These are phyloP conservation scores for Aspergillus melleus DNA, from an alignment of 2,329 filamentous ascomycete species.

Conservation along the genomic window DNA sequence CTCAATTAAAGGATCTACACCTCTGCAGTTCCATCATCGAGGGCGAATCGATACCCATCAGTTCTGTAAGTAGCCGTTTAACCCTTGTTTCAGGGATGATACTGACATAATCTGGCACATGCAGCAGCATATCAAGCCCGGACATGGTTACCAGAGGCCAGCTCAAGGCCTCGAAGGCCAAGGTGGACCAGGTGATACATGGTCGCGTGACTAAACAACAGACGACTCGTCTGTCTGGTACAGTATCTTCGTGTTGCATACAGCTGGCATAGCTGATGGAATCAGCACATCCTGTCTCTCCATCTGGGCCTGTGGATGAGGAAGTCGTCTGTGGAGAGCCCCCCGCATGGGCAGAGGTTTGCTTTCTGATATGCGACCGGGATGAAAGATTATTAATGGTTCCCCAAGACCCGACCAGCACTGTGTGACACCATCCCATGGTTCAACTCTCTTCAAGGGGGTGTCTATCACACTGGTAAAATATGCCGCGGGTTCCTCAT, in stretches of 20 bases:
- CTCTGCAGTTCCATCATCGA: too few species aligned
- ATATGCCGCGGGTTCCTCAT: slow-evolving; percentile 60
- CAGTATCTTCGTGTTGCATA: neutral
- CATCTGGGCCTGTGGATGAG: neutral
- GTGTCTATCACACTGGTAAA: slow-evolving; percentile 53
- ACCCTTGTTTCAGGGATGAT: neutral
- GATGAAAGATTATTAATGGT: slow-evolving; percentile 3
- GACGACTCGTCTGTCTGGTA: neutral
- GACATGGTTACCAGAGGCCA: neutral
- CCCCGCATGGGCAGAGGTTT: slow-evolving; percentile 56
- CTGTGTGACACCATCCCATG: slow-evolving; percentile 65
- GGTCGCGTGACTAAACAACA: neutral
- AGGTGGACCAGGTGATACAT: neutral
- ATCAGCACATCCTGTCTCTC: neutral
- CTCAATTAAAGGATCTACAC: too few species aligned
- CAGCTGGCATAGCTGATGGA: neutral
- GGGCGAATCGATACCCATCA: neutral
- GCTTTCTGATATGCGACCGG: neutral
- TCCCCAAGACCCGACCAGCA: slow-evolving; percentile 42
- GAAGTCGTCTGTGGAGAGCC: slow-evolving; percentile 37
- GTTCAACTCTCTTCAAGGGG: slow-evolving; percentile 62
- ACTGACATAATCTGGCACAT: neutral
- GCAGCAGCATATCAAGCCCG: neutral
- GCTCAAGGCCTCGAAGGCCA: neutral
- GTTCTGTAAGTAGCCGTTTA: neutral